Percentiles rank a stretch among this genome's conserved stretches.
phyloP scores from a whole-genome alignment of 768 basidiomycete species.

The Suillus subluteus region DNA sequence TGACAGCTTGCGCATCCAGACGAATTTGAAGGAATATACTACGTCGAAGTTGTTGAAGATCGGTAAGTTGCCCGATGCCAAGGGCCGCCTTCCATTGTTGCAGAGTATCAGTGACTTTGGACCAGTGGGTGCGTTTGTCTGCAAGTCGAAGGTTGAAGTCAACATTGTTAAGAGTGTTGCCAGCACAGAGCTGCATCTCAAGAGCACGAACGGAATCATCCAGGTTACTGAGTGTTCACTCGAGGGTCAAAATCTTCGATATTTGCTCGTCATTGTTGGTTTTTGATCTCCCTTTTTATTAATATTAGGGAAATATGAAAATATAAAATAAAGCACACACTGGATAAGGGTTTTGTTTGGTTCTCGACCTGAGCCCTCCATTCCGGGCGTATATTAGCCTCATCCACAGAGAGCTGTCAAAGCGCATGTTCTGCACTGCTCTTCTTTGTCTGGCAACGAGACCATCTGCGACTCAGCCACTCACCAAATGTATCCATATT shows the following conservation, averaged over 20 bases:
- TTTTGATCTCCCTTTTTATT: not conserved
- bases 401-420: no score
- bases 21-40: not conserved
- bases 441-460: no score
- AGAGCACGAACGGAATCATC: not conserved
- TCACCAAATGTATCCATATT: no score
- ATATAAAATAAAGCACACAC: constrained; percentile 1
- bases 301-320: not conserved
- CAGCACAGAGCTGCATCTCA: not conserved
- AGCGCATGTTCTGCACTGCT: no score
- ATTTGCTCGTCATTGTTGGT: constrained; percentile 1
- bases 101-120: not conserved
- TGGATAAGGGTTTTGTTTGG: not conserved
- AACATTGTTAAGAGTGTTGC: not conserved
- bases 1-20: not conserved
- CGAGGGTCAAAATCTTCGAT: not conserved
- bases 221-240: not conserved
- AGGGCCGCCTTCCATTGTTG: not conserved
- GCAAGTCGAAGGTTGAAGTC: not conserved
- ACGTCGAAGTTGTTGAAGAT: not conserved
- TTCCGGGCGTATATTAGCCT: constrained; percentile 1
- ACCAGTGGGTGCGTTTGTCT: not conserved
- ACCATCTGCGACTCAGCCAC: no score
- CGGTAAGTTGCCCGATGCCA: not conserved
- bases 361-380: not conserved